Evolutionary conservation across 75 land plant species (phyloP).

Genomic region (Picea glauca): DNA sequence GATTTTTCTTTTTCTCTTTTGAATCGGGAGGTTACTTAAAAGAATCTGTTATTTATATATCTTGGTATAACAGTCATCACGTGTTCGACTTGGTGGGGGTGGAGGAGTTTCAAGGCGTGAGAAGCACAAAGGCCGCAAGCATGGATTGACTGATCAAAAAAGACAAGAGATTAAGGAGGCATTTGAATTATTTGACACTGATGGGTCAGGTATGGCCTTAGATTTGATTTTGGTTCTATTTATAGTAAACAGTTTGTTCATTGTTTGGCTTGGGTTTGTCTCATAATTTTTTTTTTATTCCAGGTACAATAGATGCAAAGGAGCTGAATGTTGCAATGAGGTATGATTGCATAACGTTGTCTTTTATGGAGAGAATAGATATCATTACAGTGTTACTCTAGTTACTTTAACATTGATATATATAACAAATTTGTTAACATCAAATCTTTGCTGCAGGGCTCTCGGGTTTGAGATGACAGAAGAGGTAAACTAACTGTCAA

Average conservation of each 20-base stretch:
- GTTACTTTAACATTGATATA: background rate
- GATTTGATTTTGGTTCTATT: background rate
- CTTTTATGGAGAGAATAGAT: background rate
- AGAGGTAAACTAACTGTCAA: constrained; percentile 51
- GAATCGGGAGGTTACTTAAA: no score
- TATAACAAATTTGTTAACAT: background rate
- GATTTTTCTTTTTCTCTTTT: no score
- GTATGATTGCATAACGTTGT: constrained; percentile 30
- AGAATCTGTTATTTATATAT: no score
- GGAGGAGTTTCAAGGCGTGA: constrained; percentile 57
- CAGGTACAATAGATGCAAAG: constrained; percentile 97
- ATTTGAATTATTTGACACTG: constrained; percentile 94
- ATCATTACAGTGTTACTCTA: background rate
- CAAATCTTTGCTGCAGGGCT: constrained; percentile 53
- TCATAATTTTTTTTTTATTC: background rate
- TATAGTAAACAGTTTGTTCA: background rate
- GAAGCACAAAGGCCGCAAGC: constrained; percentile 64
- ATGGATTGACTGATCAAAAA: constrained; percentile 76
- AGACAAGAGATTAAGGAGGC: constrained; percentile 95
- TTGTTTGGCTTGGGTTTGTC: background rate
- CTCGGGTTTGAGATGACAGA: constrained; percentile 96
- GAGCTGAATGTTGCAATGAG: constrained; percentile 98
- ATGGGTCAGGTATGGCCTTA: constrained; percentile 76
- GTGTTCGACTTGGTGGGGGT: constrained; percentile 23
- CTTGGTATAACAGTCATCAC: no score